phyloP scores from a whole-genome alignment of 2,329 filamentous ascomycete species.

The Hymenotorrendiella dingleyae region DNA sequence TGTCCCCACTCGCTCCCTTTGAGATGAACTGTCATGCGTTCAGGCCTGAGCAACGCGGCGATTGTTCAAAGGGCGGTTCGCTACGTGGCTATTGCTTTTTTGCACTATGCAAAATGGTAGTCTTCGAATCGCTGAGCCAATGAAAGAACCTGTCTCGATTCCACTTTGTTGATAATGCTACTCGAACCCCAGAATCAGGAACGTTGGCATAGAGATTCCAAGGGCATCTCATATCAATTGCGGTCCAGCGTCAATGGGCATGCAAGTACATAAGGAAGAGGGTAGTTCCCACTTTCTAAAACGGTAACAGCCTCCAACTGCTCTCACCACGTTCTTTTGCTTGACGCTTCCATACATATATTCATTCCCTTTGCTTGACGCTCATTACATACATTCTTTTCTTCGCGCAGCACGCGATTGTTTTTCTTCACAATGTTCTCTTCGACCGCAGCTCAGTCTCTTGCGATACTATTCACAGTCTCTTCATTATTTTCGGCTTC shows the following conservation, averaged over 20 bases:
- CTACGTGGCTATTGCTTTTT: background rate
- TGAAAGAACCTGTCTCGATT: background rate
- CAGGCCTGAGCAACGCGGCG: background rate
- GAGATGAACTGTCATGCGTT: slow-evolving; percentile 9
- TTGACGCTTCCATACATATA: background rate
- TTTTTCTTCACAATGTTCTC: slow-evolving; percentile 9
- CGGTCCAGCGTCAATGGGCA: background rate
- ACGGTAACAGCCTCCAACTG: background rate
- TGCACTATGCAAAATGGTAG: background rate
- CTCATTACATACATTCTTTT: background rate
- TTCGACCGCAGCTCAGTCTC: background rate
- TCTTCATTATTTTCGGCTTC: slow-evolving; percentile 8
- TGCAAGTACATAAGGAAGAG: background rate
- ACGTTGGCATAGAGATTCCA: background rate
- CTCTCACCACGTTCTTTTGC: background rate
- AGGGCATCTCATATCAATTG: background rate
- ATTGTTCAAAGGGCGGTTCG: slow-evolving; percentile 1
- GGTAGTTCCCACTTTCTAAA: background rate
- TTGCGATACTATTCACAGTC: slow-evolving; percentile 1
- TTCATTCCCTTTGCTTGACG: background rate
- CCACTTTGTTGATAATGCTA: background rate
- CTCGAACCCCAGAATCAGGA: background rate
- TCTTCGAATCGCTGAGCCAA: background rate
- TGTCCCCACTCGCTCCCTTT: background rate
- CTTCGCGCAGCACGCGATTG: background rate